Conservation (phyloP, 495 filamentous ascomycete genomes). For the Parachaetomium inaequale region DNA sequence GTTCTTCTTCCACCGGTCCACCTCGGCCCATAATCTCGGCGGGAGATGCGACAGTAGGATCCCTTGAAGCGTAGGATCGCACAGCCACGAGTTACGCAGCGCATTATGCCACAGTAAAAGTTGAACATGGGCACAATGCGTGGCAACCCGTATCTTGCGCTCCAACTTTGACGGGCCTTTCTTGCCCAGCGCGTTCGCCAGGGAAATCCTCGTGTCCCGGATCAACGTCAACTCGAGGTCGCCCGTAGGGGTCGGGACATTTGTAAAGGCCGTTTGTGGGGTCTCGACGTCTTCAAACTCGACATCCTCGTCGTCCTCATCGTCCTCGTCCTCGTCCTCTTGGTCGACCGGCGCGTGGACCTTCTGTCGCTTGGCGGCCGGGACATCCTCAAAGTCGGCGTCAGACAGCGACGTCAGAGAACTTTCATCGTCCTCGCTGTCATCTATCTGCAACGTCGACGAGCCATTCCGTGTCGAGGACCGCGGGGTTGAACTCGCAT, state of each 20-base stretch:
- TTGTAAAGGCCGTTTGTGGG: conserved; percentile 20
- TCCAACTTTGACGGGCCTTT: conserved; percentile 84
- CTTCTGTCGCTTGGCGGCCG: conserved; percentile 25
- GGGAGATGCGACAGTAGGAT: conserved; percentile 70
- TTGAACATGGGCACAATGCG: conserved; percentile 88
- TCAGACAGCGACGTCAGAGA: conserved; percentile 63
- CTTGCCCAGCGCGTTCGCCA: conserved; percentile 63
- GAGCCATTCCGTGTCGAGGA: conserved; percentile 51
- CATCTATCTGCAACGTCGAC: conserved; percentile 46
- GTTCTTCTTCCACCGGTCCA: conserved; percentile 68
- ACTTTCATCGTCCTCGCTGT: conserved; percentile 52
- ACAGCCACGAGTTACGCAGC: conserved; percentile 80
- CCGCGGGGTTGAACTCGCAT: conserved; percentile 48
- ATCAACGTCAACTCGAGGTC: conserved; percentile 77
- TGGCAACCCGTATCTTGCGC: conserved; percentile 67
- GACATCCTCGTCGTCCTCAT: conserved; percentile 65
- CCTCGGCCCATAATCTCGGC: conserved; percentile 60
- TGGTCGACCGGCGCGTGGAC: conserved; percentile 21
- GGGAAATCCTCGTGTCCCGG: conserved; percentile 51
- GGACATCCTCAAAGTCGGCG: conserved; percentile 63
- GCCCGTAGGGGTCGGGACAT: conserved; percentile 31
- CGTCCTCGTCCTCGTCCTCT: conserved; percentile 38
- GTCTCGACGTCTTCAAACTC: conserved; percentile 85
- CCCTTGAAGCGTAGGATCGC: conserved; percentile 72
- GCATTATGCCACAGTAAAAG: conserved; percentile 84